A percentile compares a stretch with the other conserved stretches of the same genome.
Conservation (phyloP, 2,329 filamentous ascomycete genomes). For the Fusarium sp. region DNA sequence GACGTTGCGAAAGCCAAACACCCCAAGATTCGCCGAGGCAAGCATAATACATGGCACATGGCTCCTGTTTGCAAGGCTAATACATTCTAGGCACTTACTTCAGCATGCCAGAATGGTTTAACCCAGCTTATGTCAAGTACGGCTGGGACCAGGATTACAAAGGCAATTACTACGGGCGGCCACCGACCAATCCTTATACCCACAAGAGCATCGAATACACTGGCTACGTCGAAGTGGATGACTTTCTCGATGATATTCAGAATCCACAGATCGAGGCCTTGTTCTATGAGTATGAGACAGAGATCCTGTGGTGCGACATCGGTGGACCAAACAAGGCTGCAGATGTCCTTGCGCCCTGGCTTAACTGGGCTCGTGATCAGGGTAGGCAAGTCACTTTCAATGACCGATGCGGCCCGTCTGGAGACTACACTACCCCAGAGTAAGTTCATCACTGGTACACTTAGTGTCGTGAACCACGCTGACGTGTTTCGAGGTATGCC, state of each 20-base stretch:
- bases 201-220: not conserved
- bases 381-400: not conserved
- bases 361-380: not conserved
- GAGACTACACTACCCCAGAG: not conserved
- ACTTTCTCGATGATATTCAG: not conserved
- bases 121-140: not conserved
- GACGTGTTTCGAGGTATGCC: not conserved
- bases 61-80: accelerated
- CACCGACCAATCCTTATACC: not conserved
- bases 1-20: not conserved
- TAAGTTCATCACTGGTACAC: not conserved
- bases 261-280: not conserved
- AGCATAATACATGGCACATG: accelerated
- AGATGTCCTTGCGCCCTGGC: not conserved
- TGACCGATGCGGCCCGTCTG: not conserved
- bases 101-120: not conserved
- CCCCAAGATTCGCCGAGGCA: not conserved
- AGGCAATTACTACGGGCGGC: not conserved
- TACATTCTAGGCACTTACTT: not conserved
- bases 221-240: not conserved
- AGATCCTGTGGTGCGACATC: not conserved
- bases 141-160: not conserved
- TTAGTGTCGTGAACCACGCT: not conserved
- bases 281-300: not conserved
- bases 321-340: not conserved